Evolutionary conservation across 768 basidiomycete species (phyloP).

Genomic region (Lentinula boryana): DNA sequence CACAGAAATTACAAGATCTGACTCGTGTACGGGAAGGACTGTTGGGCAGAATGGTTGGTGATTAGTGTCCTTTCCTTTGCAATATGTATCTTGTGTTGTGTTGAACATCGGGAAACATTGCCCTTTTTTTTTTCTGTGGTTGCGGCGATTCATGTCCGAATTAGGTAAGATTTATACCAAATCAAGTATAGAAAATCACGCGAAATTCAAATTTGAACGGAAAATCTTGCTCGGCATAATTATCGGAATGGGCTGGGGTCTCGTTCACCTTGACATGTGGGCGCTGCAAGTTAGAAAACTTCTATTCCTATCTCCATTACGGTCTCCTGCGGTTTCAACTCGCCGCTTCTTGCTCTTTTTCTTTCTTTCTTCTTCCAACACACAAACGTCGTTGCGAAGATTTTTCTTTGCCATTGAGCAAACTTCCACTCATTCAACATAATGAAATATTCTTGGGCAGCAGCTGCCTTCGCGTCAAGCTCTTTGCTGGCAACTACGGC

Average conservation of each 20-base stretch:
- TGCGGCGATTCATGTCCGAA: neutral
- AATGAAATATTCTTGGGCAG: neutral
- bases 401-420: neutral
- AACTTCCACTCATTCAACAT: neutral
- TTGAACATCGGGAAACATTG: no score
- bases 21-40: neutral
- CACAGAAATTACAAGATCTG: neutral
- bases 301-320: neutral
- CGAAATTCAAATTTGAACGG: neutral
- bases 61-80: neutral
- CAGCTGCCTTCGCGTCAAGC: neutral
- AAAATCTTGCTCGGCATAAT: no score
- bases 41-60: neutral
- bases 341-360: neutral
- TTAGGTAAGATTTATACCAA: neutral
- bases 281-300: neutral
- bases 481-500: neutral
- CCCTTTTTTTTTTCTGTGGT: no score
- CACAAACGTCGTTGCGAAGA: neutral
- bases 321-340: neutral
- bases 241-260: no score
- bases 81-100: no score
- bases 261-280: neutral
- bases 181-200: neutral
- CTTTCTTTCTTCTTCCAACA: neutral